Percentiles rank a stretch among this genome's conserved stretches.
phyloP scores from a whole-genome alignment of 2,329 filamentous ascomycete species.

The Rhinocladiella similis region DNA sequence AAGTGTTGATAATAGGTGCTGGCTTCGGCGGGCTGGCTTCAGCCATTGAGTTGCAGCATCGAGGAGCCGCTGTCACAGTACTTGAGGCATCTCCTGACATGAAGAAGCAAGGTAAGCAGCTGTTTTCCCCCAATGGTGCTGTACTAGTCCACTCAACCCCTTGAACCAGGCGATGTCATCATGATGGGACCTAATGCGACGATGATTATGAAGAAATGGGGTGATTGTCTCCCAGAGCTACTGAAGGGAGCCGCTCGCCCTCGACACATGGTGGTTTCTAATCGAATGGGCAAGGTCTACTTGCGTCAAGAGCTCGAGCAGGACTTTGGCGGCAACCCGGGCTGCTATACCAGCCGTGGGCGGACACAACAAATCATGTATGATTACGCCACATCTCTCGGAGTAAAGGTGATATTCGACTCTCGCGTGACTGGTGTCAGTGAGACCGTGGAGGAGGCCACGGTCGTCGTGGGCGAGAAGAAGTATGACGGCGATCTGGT shows the following conservation, averaged over 20 bases:
- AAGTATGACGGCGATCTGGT: neutral
- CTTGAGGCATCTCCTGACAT: neutral
- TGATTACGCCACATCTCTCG: neutral
- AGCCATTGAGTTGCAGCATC: conserved; percentile 1
- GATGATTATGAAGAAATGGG: neutral
- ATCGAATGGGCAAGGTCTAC: neutral
- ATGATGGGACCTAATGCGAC: neutral
- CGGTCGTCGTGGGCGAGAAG: neutral
- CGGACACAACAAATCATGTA: neutral
- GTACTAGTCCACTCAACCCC: neutral
- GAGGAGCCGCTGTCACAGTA: neutral
- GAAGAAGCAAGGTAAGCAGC: neutral
- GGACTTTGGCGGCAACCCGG: neutral
- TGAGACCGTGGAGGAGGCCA: neutral
- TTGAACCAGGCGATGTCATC: neutral
- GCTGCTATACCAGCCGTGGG: neutral
- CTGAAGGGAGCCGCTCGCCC: neutral
- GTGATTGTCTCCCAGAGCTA: neutral
- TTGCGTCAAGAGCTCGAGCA: neutral
- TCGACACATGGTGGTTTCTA: neutral
- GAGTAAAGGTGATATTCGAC: neutral
- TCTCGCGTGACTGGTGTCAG: neutral
- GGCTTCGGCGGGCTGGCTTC: conserved; percentile 18
- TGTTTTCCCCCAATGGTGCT: neutral
- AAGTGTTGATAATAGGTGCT: conserved; percentile 25